phyloP scores from a whole-genome alignment of 352 stramenopile genomes.

The Globisporangium canariense region DNA sequence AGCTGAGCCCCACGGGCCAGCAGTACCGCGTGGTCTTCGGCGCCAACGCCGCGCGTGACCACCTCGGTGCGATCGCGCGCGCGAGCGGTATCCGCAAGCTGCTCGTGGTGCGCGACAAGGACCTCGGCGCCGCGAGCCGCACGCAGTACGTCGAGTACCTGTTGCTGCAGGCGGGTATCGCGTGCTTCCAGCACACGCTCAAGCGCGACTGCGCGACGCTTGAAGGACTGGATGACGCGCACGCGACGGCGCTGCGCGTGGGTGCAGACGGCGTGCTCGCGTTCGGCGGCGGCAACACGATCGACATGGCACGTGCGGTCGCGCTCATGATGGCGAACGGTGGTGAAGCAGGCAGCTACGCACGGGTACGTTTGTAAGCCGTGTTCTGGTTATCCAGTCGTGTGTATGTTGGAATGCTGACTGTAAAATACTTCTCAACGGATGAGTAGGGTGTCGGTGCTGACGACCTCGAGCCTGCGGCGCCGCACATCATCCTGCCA shows the following conservation, averaged over 20 bases:
- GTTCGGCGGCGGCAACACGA: conserved; percentile 62
- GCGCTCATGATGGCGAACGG: conserved; percentile 50
- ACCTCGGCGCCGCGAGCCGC: conserved; percentile 44
- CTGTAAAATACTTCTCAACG: background rate
- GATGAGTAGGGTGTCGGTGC: background rate
- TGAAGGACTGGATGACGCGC: conserved; percentile 46
- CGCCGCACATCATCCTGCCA: conserved; percentile 54
- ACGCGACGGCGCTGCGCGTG: conserved; percentile 51
- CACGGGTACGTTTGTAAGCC: background rate
- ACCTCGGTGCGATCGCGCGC: conserved; percentile 36
- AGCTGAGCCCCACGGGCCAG: conserved; percentile 43
- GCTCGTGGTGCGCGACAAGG: conserved; percentile 66
- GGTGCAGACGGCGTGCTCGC: conserved; percentile 64
- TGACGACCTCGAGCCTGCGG: conserved; percentile 21
- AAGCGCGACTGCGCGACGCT: conserved; percentile 63
- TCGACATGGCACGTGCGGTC: conserved; percentile 60
- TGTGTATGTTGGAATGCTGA: background rate
- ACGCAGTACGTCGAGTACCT: conserved; percentile 73
- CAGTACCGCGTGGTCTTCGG: conserved; percentile 45
- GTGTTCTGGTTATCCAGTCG: background rate
- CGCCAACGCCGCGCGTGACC: conserved; percentile 35
- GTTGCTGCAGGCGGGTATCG: conserved; percentile 60
- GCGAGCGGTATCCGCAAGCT: conserved; percentile 55
- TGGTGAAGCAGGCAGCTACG: conserved; percentile 32
- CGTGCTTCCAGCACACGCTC: conserved; percentile 75